Conservation (phyloP, 1,284 basidiomycete species). For the Phellinidium pouzarii region DNA sequence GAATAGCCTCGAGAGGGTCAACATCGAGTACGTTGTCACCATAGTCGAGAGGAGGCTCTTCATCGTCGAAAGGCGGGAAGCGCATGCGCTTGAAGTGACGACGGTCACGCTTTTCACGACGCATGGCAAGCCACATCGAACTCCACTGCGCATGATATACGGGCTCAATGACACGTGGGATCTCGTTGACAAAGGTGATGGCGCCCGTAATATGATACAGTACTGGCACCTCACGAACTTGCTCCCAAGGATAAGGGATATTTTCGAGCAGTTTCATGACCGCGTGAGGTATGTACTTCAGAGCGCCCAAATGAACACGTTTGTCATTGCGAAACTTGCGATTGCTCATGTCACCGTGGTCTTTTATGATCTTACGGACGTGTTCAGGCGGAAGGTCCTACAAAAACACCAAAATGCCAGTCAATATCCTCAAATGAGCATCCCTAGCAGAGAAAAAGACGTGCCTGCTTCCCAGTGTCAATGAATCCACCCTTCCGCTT, state of each 20-base stretch:
- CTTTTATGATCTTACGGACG: conserved; percentile 95
- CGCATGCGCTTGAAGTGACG: conserved; percentile 99
- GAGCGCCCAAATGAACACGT: conserved; percentile 94
- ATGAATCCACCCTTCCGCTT: conserved; percentile 84
- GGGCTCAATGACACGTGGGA: conserved; percentile 94
- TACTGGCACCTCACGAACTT: conserved; percentile 95
- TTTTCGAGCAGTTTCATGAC: conserved; percentile 99
- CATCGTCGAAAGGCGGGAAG: conserved; percentile 99
- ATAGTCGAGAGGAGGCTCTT: conserved; percentile 97
- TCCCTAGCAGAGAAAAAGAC: conserved; percentile 23
- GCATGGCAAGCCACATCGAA: conserved; percentile 99
- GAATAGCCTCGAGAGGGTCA: conserved; percentile 96
- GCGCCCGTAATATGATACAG: conserved; percentile 99
- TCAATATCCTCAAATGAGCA: conserved; percentile 14
- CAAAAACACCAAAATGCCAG: conserved; percentile 20
- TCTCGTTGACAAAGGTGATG: conserved; percentile 99
- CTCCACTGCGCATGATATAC: conserved; percentile 99
- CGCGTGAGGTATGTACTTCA: conserved; percentile 99
- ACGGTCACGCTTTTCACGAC: conserved; percentile 97
- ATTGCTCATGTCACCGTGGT: conserved; percentile 96
- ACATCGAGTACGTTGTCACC: conserved; percentile 98
- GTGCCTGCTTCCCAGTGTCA: conserved; percentile 89
- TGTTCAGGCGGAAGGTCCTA: conserved; percentile 90
- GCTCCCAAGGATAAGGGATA: conserved; percentile 99
- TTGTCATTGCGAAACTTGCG: conserved; percentile 98